Base-by-base conservation (phyloP, 371 early-diverging fungal species). In the Basidiobolus meristosporus region DNA sequence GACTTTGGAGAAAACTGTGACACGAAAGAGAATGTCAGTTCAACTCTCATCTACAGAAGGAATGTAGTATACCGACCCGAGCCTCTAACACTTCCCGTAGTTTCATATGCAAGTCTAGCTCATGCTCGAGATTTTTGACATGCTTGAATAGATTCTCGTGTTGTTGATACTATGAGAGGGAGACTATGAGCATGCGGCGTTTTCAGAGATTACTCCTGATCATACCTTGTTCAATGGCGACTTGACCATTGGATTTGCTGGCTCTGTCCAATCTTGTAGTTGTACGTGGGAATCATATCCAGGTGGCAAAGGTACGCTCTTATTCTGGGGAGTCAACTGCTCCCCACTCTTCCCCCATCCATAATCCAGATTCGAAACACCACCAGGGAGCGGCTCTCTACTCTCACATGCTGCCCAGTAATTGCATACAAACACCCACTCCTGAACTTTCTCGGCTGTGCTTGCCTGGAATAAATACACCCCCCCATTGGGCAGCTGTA, bases 351-450 rank as follows among this genome's bases (percentile, higher is more conserved):
- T 12, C 3, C 34, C 34, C 92, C 92, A 92, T 0, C 92, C 92
- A 43, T 83, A 90, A 46, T 90, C 90, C 51, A 79, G 65, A 45
- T 78, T 88, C 37, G 77, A 65, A 2, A 83, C 72, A 28, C 82
- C 82, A 19, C 88, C 88, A 7, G 65, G 54, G 39, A 90, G 50
- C 0, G 92, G 92, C 44, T 84, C 89, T 51, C 79, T 84, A 44
- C 77, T 78, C 40, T 73, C 70, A 18, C 87, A 57, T 11, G 90
- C 88, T 1, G 90, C 86, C 90, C 91, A 90, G 46, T 78, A 85
- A 52, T 90, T 90, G 51, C 89, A 78, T 2, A 75, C 71, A 0
- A 66, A 46, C 0, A 81, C 77, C 93, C 93, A 92, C 41, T 73
- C 78, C 17, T 60, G 59, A 14, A 81, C 62, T 38, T 69, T 68